Conservation (phyloP, 306 rosid species). For the Albizia julibrissin region DNA sequence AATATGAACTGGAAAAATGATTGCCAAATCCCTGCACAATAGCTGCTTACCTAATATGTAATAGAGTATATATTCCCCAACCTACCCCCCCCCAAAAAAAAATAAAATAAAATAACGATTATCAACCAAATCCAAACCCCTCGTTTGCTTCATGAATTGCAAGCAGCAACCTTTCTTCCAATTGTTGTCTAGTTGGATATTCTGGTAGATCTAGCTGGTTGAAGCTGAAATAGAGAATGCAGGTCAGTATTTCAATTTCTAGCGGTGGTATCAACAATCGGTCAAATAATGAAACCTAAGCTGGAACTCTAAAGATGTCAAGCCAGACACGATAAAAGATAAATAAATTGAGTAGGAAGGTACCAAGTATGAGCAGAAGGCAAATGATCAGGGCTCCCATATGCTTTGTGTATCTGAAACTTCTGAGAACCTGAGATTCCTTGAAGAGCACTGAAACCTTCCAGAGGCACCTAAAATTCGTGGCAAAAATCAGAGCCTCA, state of each 20-base stretch:
- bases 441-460: constrained; percentile 98
- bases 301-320: neutral
- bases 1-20: constrained; percentile 46
- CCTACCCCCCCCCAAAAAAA: neutral
- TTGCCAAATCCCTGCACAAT: constrained; percentile 54
- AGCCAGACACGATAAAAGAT: neutral
- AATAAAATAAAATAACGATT: neutral
- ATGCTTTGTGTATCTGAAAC: constrained; percentile 99
- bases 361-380: constrained; percentile 99
- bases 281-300: neutral
- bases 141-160: constrained; percentile 95
- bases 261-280: constrained; percentile 4
- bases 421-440: constrained; percentile 98
- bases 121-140: constrained; percentile 95
- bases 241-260: constrained; percentile 3
- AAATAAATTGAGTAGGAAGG: neutral
- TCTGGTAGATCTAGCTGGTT: constrained; percentile 96
- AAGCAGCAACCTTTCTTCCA: constrained; percentile 86
- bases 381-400: constrained; percentile 93
- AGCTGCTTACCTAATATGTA: constrained; percentile 53
- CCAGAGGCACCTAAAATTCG: constrained; percentile 86
- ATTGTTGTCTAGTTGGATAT: constrained; percentile 88
- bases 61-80: constrained; percentile 38
- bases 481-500: constrained; percentile 26
- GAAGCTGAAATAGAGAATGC: constrained; percentile 63